These are phyloP conservation scores for Houttuynia cordata DNA, from an alignment of 164 flowering plant species.

Conservation along the genomic window DNA sequence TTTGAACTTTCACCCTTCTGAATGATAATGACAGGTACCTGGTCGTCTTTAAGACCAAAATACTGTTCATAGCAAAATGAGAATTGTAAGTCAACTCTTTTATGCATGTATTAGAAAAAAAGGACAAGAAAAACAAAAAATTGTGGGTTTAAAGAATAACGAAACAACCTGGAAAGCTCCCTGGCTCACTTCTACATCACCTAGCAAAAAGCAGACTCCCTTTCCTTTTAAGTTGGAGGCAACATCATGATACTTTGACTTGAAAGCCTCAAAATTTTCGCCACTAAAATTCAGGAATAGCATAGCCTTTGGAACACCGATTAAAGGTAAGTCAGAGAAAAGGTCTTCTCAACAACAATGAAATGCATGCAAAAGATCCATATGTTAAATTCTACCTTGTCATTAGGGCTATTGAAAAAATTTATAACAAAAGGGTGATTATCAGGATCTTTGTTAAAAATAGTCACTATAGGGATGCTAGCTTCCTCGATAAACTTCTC, in stretches of 20 bases:
- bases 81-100: not conserved
- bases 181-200: conserved; percentile 65
- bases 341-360: not conserved
- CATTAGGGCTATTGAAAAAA: conserved; percentile 50
- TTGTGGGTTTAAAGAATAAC: conserved; percentile 1
- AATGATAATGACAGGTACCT: conserved; percentile 65
- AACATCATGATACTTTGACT: conserved; percentile 45
- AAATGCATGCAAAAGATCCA: not conserved
- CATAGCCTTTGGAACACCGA: conserved; percentile 44
- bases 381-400: conserved; percentile 38
- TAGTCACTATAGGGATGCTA: conserved; percentile 52
- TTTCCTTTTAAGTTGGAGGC: conserved; percentile 47
- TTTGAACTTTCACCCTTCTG: conserved; percentile 51
- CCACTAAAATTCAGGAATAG: conserved; percentile 50
- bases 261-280: conserved; percentile 39
- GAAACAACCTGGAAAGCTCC: conserved; percentile 62
- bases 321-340: not conserved
- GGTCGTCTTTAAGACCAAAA: conserved; percentile 65
- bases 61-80: conserved; percentile 33
- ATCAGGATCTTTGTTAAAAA: conserved; percentile 54
- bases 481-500: conserved; percentile 67
- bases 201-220: conserved; percentile 58
- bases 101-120: not conserved
- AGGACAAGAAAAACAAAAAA: not conserved
- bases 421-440: conserved; percentile 65